Evolutionary conservation across 345 rosid genomes (phyloP), one percentile per base, ranked within the genome.

Genomic region (Pseudoturritis turrita): DNA sequence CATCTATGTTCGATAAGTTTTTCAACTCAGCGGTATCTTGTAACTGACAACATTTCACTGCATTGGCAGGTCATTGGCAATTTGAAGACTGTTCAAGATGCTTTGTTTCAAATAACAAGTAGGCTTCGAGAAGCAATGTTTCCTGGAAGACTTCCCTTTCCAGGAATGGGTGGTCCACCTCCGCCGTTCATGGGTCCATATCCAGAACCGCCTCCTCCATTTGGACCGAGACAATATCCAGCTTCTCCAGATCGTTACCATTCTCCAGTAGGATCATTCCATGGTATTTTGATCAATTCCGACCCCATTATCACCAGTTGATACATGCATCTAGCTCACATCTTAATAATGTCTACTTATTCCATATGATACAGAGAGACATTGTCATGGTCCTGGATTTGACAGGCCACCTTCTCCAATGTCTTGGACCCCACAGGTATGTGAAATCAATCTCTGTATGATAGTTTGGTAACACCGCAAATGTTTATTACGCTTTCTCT

Each of bases 371-470:
- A 46, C 71, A 76, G 96, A 87, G 45, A 79, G 86, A 64, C 88
- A 73, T 63, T 85, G 85, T 62, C 84, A 84, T 80, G 90, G 88
- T 71, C 88, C 87, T 63, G 81, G 82, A 41, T 87, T 76, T 84
- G 96, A 87, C 51, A 78, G 83, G 45, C 83, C 86, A 65, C 79
- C 87, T 35, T 87, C 96, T 39, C 96, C 96, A 46, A 81, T 86
- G 83, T 83, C 87, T 47, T 89, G 91, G 92, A 81, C 84, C 56
- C 83, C 86, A 23, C 89, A 86, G 86, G 96, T 89, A 72, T 41
- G 83, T 68, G 29, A 40, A 44, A 35, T 14, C 59, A 19, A 57
- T 43, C 3, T 55, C 37, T 37, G 31, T 22, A 15, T 8, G 36
- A 15, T 33, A 29, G 52, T 33, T 57, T 31, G 65, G 63, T 69